These are phyloP conservation scores for Agrocybe praecox DNA, from an alignment of 768 basidiomycete species.

Conservation along the genomic window DNA sequence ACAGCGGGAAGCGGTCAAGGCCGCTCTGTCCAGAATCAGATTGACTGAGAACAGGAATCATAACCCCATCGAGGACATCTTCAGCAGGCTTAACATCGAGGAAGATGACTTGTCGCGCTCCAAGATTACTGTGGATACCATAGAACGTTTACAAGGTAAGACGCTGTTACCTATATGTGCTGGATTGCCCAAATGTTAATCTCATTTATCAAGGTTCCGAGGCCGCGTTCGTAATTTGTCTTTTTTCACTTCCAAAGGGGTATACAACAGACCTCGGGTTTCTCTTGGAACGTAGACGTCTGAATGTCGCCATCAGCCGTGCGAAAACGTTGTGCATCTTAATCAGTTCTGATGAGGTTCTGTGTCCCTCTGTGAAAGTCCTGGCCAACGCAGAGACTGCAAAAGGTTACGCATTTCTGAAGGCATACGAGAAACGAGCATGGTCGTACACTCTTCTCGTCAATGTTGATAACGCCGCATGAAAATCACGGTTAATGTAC, in stretches of 20 bases:
- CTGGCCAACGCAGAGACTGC: conserved; percentile 45
- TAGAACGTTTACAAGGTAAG: conserved; percentile 52
- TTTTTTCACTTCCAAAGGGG: conserved; percentile 47
- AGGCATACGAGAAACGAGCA: conserved; percentile 50
- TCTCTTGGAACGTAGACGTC: conserved; percentile 46
- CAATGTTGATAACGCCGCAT: conserved; percentile 32
- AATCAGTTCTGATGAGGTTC: conserved; percentile 44
- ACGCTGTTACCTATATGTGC: neutral
- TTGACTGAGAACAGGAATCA: neutral
- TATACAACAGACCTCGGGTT: conserved; percentile 41
- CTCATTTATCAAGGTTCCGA: conserved; percentile 42
- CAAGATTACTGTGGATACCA: conserved; percentile 48
- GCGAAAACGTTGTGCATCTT: conserved; percentile 53
- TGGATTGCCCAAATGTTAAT: neutral
- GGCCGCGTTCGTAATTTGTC: conserved; percentile 54
- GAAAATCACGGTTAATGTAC: neutral
- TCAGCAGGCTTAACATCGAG: conserved; percentile 16
- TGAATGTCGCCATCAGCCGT: conserved; percentile 57
- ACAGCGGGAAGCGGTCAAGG: conserved; percentile 52
- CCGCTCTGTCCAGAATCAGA: conserved; percentile 31
- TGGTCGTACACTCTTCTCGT: conserved; percentile 44
- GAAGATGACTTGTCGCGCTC: conserved; percentile 3
- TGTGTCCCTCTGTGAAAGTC: conserved; percentile 45
- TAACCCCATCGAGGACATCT: conserved; percentile 13
- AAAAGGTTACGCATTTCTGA: conserved; percentile 51